A percentile compares a stretch with the other conserved stretches of the same genome.
Evolutionary conservation across 805 yeast genomes (phyloP).

Genomic region (Lachancea mirantina): DNA sequence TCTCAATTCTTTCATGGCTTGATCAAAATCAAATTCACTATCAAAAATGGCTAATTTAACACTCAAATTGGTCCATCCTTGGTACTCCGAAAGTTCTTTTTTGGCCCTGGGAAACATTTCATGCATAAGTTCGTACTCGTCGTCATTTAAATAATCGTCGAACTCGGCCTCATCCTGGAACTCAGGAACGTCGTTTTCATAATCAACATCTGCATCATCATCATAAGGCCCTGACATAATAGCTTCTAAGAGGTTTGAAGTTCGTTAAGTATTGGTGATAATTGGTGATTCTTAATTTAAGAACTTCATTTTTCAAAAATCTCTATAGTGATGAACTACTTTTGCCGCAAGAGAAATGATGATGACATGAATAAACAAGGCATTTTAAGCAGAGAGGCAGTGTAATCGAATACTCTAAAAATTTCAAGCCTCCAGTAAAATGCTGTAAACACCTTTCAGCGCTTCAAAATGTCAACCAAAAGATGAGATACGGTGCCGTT

Average conservation of each 20-base stretch:
- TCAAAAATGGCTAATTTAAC: constrained; percentile 48
- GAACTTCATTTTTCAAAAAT: too few species aligned
- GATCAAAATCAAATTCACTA: constrained; percentile 42
- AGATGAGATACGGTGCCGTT: too few species aligned
- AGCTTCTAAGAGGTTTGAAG: neutral
- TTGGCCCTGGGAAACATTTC: constrained; percentile 41
- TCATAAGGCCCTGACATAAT: constrained; percentile 13
- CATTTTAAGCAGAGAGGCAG: too few species aligned
- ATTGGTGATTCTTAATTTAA: too few species aligned
- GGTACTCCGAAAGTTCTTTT: constrained; percentile 34
- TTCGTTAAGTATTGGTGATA: too few species aligned
- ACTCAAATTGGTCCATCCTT: constrained; percentile 36
- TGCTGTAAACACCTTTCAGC: too few species aligned
- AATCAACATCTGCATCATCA: constrained; percentile 20
- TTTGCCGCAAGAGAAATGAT: too few species aligned
- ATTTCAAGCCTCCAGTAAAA: too few species aligned
- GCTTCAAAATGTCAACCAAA: too few species aligned
- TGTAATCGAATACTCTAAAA: too few species aligned
- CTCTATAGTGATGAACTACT: too few species aligned
- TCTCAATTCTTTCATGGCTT: constrained; percentile 37
- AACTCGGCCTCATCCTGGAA: constrained; percentile 35
- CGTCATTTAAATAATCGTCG: constrained; percentile 32
- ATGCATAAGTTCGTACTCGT: constrained; percentile 36
- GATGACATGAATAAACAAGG: too few species aligned
- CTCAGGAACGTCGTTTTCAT: constrained; percentile 29